Conservation (phyloP, 305 asterid genomes). For the Vinca major region DNA sequence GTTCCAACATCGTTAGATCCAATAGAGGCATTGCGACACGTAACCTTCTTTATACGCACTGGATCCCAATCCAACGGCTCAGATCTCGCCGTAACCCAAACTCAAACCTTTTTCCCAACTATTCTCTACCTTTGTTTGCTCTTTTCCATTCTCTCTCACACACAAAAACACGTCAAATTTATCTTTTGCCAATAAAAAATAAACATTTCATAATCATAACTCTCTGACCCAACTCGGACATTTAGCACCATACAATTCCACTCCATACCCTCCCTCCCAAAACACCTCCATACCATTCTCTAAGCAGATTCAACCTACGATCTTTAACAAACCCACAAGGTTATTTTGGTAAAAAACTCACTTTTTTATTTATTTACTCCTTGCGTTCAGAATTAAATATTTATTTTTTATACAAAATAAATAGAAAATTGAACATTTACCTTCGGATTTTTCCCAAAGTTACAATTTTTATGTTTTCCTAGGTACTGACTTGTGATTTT, state of each 20-base stretch:
- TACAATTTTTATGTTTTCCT: too few species aligned
- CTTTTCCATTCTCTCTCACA: constrained; percentile 12
- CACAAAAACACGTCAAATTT: constrained; percentile 17
- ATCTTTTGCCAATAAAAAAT: not conserved
- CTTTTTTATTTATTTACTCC: not conserved
- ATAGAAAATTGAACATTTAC: not conserved
- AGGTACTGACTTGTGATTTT: not conserved
- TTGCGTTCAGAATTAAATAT: too few species aligned
- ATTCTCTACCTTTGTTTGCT: constrained; percentile 16
- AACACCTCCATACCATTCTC: constrained; percentile 4
- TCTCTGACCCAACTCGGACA: constrained; percentile 10
- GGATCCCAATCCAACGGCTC: constrained; percentile 37
- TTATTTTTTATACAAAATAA: too few species aligned
- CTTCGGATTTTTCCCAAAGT: too few species aligned
- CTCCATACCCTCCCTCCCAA: not conserved
- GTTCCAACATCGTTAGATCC: constrained; percentile 12
- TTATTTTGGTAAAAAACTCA: constrained; percentile 31
- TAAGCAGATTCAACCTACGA: constrained; percentile 14
- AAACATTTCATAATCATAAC: constrained; percentile 8
- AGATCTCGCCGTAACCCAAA: constrained; percentile 18
- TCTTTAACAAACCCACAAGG: constrained; percentile 30
- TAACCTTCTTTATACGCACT: constrained; percentile 22
- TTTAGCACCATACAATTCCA: constrained; percentile 19
- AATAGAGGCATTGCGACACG: constrained; percentile 29
- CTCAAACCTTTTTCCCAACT: constrained; percentile 6